Conservation (phyloP, 352 stramenopile genomes). For the Thalassiosira sp. region DNA sequence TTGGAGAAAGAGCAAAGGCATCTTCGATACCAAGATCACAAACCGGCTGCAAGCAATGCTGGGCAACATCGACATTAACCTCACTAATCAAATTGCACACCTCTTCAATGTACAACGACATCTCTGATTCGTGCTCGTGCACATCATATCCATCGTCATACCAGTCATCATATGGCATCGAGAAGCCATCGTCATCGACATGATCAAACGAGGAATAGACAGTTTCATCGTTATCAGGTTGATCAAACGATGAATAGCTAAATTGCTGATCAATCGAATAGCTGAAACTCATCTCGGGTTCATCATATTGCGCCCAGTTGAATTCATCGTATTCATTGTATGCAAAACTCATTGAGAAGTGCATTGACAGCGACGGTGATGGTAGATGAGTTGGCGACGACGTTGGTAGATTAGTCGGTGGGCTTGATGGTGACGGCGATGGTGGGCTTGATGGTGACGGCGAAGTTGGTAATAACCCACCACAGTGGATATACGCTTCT, state of each 20-base stretch:
- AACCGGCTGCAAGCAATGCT: conserved; percentile 29
- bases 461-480: conserved; percentile 20
- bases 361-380: conserved; percentile 9
- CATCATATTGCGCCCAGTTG: conserved; percentile 10
- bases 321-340: conserved; percentile 16
- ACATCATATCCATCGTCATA: not conserved
- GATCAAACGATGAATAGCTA: too few relatives aligned
- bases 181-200: conserved; percentile 9
- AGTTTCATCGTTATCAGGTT: too few relatives aligned
- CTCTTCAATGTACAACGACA: conserved; percentile 28
- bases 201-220: too few relatives aligned
- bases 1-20: too few relatives aligned
- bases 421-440: not conserved
- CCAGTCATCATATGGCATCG: conserved; percentile 29
- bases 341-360: conserved; percentile 40
- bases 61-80: conserved; percentile 12
- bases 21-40: conserved; percentile 40
- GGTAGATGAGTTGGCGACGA: too few relatives aligned
- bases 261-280: conserved; percentile 3
- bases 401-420: too few relatives aligned
- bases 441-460: conserved; percentile 11
- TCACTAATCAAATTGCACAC: conserved; percentile 32
- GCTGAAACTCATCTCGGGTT: conserved; percentile 28
- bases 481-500: conserved; percentile 37
- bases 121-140: not conserved